Evolutionary conservation across 176 grass and related monocot species (phyloP).

Genomic region (Aechmea fasciata): DNA sequence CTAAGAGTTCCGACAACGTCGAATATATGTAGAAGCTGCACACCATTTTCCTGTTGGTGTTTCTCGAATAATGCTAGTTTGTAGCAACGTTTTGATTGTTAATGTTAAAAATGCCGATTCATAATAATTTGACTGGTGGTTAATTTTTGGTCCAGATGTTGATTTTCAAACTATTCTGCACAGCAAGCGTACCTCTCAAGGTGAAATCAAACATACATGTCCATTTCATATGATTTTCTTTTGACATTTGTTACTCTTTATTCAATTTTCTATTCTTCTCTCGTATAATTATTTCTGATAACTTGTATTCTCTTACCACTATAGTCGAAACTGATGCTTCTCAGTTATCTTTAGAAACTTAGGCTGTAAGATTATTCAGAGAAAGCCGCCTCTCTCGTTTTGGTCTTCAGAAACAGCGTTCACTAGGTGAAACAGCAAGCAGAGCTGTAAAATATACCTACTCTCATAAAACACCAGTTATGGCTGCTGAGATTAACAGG

Average conservation of each 20-base stretch:
- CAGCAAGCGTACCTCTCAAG: slow-evolving; percentile 20
- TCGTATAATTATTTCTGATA: not conserved
- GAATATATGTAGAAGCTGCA: too few relatives aligned
- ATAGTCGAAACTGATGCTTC: not conserved
- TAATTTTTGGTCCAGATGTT: slow-evolving; percentile 37
- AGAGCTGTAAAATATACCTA: slow-evolving; percentile 1
- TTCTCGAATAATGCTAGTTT: not conserved
- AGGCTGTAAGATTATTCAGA: slow-evolving; percentile 14
- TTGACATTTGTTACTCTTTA: not conserved
- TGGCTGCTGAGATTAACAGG: slow-evolving; percentile 18
- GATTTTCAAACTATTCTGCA: slow-evolving; percentile 28
- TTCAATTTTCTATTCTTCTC: not conserved
- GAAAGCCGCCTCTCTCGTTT: slow-evolving; percentile 2
- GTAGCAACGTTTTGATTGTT: slow-evolving; percentile 4
- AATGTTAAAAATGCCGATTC: slow-evolving; percentile 4
- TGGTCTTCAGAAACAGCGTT: not conserved
- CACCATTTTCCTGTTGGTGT: not conserved
- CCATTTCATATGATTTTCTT: slow-evolving; percentile 21
- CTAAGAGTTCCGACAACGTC: too few relatives aligned
- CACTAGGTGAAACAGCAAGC: not conserved
- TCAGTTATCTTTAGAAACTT: slow-evolving; percentile 18
- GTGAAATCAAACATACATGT: slow-evolving; percentile 18
- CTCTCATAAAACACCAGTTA: slow-evolving; percentile 3
- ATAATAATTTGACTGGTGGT: slow-evolving; percentile 9
- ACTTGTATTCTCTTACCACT: not conserved